Evolutionary conservation across 2,329 filamentous ascomycete genomes (phyloP).

Genomic region (Mollisiaceae sp.): DNA sequence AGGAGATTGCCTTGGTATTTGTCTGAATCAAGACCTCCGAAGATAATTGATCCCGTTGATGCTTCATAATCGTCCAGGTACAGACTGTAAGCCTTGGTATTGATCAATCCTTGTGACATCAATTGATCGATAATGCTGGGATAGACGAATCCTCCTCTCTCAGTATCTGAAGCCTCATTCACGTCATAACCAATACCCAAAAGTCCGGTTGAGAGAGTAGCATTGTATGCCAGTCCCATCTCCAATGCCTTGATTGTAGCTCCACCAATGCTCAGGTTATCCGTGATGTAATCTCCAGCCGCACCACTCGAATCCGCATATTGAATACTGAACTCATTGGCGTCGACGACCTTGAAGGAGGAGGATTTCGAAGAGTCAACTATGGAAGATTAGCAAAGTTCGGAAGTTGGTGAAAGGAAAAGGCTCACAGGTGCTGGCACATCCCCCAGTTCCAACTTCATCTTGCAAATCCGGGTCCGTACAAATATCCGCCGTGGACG

Average conservation of each 20-base stretch:
- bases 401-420: slow-evolving; percentile 37
- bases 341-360: slow-evolving; percentile 51
- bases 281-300: slow-evolving; percentile 59
- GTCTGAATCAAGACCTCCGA: slow-evolving; percentile 52
- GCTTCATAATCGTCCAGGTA: slow-evolving; percentile 41
- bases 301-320: slow-evolving; percentile 62
- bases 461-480: slow-evolving; percentile 19
- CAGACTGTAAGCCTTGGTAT: slow-evolving; percentile 47
- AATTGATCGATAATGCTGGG: slow-evolving; percentile 42
- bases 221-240: slow-evolving; percentile 57
- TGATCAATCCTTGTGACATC: slow-evolving; percentile 48
- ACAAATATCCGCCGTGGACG: slow-evolving; percentile 43
- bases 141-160: slow-evolving; percentile 37
- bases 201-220: slow-evolving; percentile 56
- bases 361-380: slow-evolving; percentile 55
- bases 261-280: slow-evolving; percentile 57
- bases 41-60: slow-evolving; percentile 45
- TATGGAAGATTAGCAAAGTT: slow-evolving; percentile 37
- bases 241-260: slow-evolving; percentile 54
- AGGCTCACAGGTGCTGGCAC: slow-evolving; percentile 50
- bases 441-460: slow-evolving; percentile 35
- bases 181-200: slow-evolving; percentile 60
- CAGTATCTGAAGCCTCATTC: slow-evolving; percentile 50
- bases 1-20: slow-evolving; percentile 48
- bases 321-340: slow-evolving; percentile 56